Percentiles rank a stretch among this genome's conserved stretches.
Conservation (phyloP, 805 yeast species). For the Sugiyamaella smithiae region DNA sequence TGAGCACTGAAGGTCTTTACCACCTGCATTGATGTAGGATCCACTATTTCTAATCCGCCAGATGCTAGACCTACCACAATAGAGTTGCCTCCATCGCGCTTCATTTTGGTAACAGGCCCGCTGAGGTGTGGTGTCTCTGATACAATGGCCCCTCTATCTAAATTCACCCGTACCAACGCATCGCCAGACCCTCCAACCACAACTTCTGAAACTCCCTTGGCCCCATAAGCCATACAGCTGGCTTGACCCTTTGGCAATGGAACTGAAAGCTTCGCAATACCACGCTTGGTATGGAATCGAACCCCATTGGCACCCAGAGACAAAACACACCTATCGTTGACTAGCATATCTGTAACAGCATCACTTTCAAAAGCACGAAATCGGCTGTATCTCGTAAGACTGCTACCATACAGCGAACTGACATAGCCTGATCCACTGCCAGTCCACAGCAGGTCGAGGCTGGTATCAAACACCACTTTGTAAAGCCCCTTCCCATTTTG, state of each 20-base stretch:
- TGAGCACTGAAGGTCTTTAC: conserved; percentile 35
- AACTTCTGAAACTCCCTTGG: conserved; percentile 33
- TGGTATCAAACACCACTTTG: conserved; percentile 56
- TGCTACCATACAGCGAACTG: conserved; percentile 44
- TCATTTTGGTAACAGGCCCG: conserved; percentile 30
- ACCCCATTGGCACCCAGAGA: conserved; percentile 53
- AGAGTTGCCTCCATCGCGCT: conserved; percentile 29
- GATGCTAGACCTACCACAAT: conserved; percentile 35
- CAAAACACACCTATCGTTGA: conserved; percentile 56
- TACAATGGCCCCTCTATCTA: conserved; percentile 37
- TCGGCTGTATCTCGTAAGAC: conserved; percentile 55
- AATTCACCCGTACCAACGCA: conserved; percentile 33
- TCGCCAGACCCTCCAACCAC: conserved; percentile 33
- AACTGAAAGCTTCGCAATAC: conserved; percentile 37
- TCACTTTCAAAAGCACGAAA: conserved; percentile 30
- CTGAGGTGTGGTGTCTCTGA: conserved; percentile 12
- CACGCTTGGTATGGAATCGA: conserved; percentile 55
- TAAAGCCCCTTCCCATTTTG: conserved; percentile 16
- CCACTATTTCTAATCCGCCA: conserved; percentile 37
- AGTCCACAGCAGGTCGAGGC: conserved; percentile 79
- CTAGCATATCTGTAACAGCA: conserved; percentile 48
- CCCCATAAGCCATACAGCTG: conserved; percentile 28
- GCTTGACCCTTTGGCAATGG: conserved; percentile 16
- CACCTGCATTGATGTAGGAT: conserved; percentile 35
- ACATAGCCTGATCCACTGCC: conserved; percentile 59